phyloP scores from a whole-genome alignment of 768 basidiomycete genomes.

The Russula vinacea region DNA sequence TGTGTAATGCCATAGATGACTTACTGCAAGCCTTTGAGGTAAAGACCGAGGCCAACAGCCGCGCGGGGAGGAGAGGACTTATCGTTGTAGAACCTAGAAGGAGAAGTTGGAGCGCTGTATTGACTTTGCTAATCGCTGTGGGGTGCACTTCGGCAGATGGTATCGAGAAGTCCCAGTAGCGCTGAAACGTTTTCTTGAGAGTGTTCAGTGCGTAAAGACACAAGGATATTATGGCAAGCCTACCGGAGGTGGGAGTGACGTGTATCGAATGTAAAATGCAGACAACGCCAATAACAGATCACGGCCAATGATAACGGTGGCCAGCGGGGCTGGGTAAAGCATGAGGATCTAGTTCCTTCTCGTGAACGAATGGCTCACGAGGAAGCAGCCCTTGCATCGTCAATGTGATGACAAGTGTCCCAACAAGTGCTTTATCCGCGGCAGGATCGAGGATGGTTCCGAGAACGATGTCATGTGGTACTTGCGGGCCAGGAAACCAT shows the following conservation, averaged over 20 bases:
- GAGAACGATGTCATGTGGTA: conserved; percentile 89
- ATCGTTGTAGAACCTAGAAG: conserved; percentile 90
- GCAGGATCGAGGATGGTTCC: conserved; percentile 96
- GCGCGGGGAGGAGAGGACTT: conserved; percentile 73
- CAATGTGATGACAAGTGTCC: conserved; percentile 84
- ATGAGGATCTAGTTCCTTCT: neutral
- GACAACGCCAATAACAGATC: conserved; percentile 83
- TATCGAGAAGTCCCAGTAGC: conserved; percentile 96
- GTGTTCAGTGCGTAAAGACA: conserved; percentile 19
- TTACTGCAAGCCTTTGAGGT: conserved; percentile 60
- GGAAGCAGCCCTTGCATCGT: conserved; percentile 83
- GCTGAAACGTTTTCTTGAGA: conserved; percentile 76
- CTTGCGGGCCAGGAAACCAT: conserved; percentile 85
- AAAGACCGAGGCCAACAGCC: conserved; percentile 50
- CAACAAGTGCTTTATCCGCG: conserved; percentile 94
- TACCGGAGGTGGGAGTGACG: conserved; percentile 83
- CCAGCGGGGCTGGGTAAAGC: conserved; percentile 67
- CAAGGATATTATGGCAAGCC: conserved; percentile 34
- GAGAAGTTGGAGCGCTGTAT: conserved; percentile 86
- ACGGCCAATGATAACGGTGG: conserved; percentile 81
- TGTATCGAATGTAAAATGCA: conserved; percentile 92
- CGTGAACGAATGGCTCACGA: conserved; percentile 44
- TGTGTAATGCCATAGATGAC: neutral
- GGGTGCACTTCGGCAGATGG: conserved; percentile 94
- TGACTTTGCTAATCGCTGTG: conserved; percentile 93